These are phyloP conservation scores for Aeschynomene evenia DNA, from an alignment of 306 rosid genomes.

Conservation along the genomic window DNA sequence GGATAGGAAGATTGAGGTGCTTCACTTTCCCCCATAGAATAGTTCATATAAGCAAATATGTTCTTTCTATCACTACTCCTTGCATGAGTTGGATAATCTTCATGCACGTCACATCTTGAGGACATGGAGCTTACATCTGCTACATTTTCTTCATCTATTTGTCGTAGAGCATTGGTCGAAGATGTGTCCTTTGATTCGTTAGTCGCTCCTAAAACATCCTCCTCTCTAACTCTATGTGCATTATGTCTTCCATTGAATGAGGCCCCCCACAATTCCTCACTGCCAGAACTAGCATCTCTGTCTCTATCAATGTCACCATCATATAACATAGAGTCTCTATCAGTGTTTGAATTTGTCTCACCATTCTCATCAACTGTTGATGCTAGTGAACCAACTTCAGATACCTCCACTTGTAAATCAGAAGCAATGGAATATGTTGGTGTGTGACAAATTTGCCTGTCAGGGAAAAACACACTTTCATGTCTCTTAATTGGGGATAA, in stretches of 20 bases:
- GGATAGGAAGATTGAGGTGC: conserved; percentile 31
- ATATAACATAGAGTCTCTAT: conserved; percentile 52
- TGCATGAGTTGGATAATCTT: conserved; percentile 28
- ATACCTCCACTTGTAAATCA: conserved; percentile 88
- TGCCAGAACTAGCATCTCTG: conserved; percentile 41
- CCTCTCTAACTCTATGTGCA: conserved; percentile 5
- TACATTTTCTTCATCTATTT: conserved; percentile 38
- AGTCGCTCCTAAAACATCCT: conserved; percentile 21
- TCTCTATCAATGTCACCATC: conserved; percentile 68
- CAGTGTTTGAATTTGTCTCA: conserved; percentile 49
- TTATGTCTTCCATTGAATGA: conserved; percentile 34
- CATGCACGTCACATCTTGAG: conserved; percentile 25
- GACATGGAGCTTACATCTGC: conserved; percentile 33
- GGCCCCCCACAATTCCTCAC: conserved; percentile 53
- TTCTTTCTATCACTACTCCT: conserved; percentile 11
- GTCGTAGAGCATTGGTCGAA: conserved; percentile 15
- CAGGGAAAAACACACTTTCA: conserved; percentile 34
- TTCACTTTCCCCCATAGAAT: conserved; percentile 28
- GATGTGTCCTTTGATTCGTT: conserved; percentile 20
- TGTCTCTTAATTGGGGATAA: conserved; percentile 43
- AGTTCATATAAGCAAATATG: conserved; percentile 23
- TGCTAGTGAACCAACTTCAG: conserved; percentile 77
- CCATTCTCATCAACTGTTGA: conserved; percentile 50
- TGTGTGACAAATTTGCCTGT: conserved; percentile 47
- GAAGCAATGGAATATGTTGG: conserved; percentile 82